Evolutionary conservation across 768 basidiomycete genomes (phyloP), one percentile per base, ranked within the genome.

Genomic region (Amanita rubescens): DNA sequence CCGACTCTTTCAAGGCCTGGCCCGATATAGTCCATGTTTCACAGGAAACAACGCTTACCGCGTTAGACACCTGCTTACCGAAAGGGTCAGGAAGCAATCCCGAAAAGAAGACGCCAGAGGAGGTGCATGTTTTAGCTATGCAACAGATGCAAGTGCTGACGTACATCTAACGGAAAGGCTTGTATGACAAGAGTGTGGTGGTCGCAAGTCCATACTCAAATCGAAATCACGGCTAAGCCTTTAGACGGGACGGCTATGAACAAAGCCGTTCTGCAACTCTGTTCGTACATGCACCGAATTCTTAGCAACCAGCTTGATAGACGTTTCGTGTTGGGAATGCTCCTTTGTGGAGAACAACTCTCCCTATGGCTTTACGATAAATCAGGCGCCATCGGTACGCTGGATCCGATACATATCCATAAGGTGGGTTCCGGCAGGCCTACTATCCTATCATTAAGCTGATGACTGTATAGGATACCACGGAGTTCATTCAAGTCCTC

Each of bases 291-390:
- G 57, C 55, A 25, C n/a, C 55, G 45, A 15, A 22, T 56, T 14
- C 35, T 58, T 24, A 33, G 37, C 11, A 49, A 58, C 44, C 57
- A 55, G 19, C 33, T 51, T 14, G 57, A 57, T 46, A 49, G 55
- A 15, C 55, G 51, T 1, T 56, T 56, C 22, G 54, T 49, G 12
- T 5, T 58, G 10, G 55, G 55, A 8, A 34, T 56, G 2, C 24
- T 56, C 7, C 35, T 55, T 6, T 44, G 55, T 35, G 32, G 12
- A 3, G 51, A 51, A 12, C 17, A 56, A 38, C 41, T 58, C 19
- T 50, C 38, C 0, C 5, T 58, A n/a, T 44, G 51, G 2, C 38
- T 51, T 27, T 39, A n/a, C 2, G 57, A 58, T 32, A 48, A 54
- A n/a, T 52, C 57, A n/a, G 57, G 57, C 9, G 25, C 56, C 37